Evolutionary conservation across 768 basidiomycete genomes (phyloP), one percentile per base, ranked within the genome.

Genomic region (Rossbeevera mucosa): DNA sequence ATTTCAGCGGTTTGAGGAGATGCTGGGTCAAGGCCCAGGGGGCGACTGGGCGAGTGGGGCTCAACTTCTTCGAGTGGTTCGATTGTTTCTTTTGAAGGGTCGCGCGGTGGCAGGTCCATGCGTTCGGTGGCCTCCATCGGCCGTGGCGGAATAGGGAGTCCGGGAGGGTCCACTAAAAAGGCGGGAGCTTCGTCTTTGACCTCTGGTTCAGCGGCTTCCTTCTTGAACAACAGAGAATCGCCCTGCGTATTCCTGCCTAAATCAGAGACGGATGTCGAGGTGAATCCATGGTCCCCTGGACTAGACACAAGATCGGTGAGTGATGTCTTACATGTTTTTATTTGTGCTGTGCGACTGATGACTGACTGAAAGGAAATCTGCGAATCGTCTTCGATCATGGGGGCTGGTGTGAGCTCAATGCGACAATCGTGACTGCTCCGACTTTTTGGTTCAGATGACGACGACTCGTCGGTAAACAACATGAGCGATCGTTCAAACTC

Each of bases 401-500:
- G 14, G 7, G 7, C 5, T 20, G 21, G 20, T 3, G 22, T 24
- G 33, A 4, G 2, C 5, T 51, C n/a, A 7, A 3, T 6, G 3
- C 11, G 14, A 3, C 0, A 14, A 11, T 33, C 14, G 4, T 30
- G n/a, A 16, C 25, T n/a, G 5, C 21, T 28, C 30, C 7, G 4
- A 22, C 16, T n/a, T 20, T 26, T 50, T 46, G 22, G 5, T 44
- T 9, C 16, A 11, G 28, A 47, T n/a, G 38, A 26, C 12, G 16
- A 40, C 8, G 18, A 14, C 22, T 53, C 44, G 29, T 54, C 29
- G 12, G 21, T 13, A 9, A 29, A 18, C 13, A 53, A 38, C 18
- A 22, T 57, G 28, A 61, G 41, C 5, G 26, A 48, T 26, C 42
- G 48, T 25, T 61, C 51, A 20, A 59, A 61, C 0, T 47, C 51